Base-by-base conservation (phyloP, 768 basidiomycete genomes). In the Macrocybe gigantea region DNA sequence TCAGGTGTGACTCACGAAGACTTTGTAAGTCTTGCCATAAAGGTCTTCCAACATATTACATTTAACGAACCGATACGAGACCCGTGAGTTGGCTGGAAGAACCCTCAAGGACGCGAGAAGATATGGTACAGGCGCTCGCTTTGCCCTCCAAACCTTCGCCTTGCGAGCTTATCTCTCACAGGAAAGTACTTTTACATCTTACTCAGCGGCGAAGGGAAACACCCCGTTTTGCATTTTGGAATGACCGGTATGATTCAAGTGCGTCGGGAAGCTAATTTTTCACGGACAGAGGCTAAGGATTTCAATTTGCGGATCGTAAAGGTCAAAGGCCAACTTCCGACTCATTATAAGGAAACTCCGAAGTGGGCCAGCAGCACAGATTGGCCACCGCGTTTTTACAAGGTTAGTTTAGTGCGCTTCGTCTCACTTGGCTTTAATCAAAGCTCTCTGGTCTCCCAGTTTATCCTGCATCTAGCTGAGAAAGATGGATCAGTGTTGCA, bases 161-260 rank as follows among this genome's bases (percentile, higher is more conserved):
- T 39, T 14, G 32, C 6, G 8, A 39, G 11, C 44, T 37, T 45
- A 11, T 12, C 14, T 11, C 34, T 29, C 34, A 9, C 2, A 35
- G 83, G 45, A 80, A 85, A 61, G 68, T 76, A n/a, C 33, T 82
- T 84, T 50, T 91, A 83, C 55, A 60, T 90, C 8, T 71, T 74
- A 38, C 70, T 90, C 2, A 74, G 78, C 31, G 85, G 84, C 6
- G 50, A 66, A 10, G 86, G 85, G 0, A 71, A 69, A 56, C 60
- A 77, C 52, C 87, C 87, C 3, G 82, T 89, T 2, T 64, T 89
- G 41, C 88, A 90, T 59, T 87, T 90, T 54, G 88, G 88, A 2
- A 91, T 90, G 88, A 89, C 87, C 84, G 67, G 83, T 80, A 44
- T 36, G 31, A 36, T 33, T 31, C 41, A 6, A 45, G 12, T 38